These are phyloP conservation scores for Acacia acuminata DNA, from an alignment of 306 rosid species.

Conservation along the genomic window DNA sequence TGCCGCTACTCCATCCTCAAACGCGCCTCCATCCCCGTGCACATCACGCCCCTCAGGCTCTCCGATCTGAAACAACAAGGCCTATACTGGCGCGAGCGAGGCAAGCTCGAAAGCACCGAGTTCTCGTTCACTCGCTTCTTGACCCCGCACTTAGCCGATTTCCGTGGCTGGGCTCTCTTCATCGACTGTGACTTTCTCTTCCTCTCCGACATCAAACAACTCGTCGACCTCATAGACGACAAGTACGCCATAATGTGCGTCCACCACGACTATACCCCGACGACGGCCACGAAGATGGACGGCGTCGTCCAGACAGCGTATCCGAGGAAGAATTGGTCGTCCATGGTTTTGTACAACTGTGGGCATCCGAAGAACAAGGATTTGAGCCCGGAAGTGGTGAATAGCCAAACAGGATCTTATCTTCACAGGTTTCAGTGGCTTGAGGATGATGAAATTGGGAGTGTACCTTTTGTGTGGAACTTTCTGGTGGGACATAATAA, in stretches of 20 bases:
- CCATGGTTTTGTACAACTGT: conserved; percentile 47
- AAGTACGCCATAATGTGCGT: conserved; percentile 41
- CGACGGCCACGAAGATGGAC: conserved; percentile 40
- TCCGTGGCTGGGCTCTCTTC: conserved; percentile 44
- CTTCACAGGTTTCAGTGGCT: conserved; percentile 50
- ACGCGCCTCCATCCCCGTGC: conserved; percentile 40
- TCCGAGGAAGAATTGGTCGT: conserved; percentile 53
- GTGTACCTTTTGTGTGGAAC: conserved; percentile 47
- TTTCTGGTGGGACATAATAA: conserved; percentile 49
- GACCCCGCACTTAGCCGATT: conserved; percentile 34
- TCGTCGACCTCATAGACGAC: conserved; percentile 26
- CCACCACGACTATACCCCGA: conserved; percentile 42
- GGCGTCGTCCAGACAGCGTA: conserved; percentile 44
- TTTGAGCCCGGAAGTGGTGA: conserved; percentile 35
- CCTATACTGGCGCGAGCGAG: conserved; percentile 39
- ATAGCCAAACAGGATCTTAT: conserved; percentile 38
- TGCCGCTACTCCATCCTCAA: conserved; percentile 37
- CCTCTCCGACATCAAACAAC: conserved; percentile 38
- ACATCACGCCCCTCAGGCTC: conserved; percentile 33
- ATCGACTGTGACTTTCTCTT: conserved; percentile 46
- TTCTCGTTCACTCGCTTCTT: conserved; percentile 47
- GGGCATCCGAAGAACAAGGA: conserved; percentile 41
- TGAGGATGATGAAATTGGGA: conserved; percentile 43
- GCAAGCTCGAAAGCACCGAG: conserved; percentile 41
- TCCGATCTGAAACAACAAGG: conserved; percentile 31